These are phyloP conservation scores for Ogataea trehaloabstinens DNA, from an alignment of 805 yeast species.

Conservation along the genomic window DNA sequence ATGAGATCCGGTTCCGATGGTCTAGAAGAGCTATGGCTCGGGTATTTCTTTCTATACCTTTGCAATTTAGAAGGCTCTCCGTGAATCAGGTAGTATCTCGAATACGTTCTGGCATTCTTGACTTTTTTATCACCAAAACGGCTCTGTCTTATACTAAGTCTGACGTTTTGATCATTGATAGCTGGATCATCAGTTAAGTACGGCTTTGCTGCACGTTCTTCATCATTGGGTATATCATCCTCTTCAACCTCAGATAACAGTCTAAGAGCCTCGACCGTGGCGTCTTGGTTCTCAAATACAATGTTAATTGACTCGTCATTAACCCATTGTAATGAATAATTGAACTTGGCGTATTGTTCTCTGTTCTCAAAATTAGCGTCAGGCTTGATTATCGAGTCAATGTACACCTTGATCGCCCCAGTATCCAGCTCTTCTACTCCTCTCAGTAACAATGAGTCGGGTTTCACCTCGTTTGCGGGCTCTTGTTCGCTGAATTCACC, in stretches of 20 bases:
- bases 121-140: constrained; percentile 54
- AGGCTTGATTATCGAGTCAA: constrained; percentile 45
- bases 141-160: constrained; percentile 48
- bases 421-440: constrained; percentile 70
- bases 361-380: constrained; percentile 27
- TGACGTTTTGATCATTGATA: constrained; percentile 22
- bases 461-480: constrained; percentile 35
- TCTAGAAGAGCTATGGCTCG: constrained; percentile 10
- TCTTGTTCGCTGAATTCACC: constrained; percentile 13
- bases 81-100: constrained; percentile 63
- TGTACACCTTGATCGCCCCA: constrained; percentile 52
- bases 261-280: constrained; percentile 21
- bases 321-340: constrained; percentile 59
- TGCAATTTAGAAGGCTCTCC: constrained; percentile 61
- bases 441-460: constrained; percentile 46
- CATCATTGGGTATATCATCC: constrained; percentile 22
- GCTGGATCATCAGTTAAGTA: constrained; percentile 27
- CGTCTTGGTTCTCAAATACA: constrained; percentile 42
- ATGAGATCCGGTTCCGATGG: constrained; percentile 29
- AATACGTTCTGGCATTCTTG: constrained; percentile 52
- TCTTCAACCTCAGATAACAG: constrained; percentile 15
- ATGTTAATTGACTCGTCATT: constrained; percentile 59
- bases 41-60: constrained; percentile 20
- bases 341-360: constrained; percentile 26
- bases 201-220: constrained; percentile 41